Evolutionary conservation across 2,329 filamentous ascomycete genomes (phyloP).

Genomic region (Byssothecium circinans): DNA sequence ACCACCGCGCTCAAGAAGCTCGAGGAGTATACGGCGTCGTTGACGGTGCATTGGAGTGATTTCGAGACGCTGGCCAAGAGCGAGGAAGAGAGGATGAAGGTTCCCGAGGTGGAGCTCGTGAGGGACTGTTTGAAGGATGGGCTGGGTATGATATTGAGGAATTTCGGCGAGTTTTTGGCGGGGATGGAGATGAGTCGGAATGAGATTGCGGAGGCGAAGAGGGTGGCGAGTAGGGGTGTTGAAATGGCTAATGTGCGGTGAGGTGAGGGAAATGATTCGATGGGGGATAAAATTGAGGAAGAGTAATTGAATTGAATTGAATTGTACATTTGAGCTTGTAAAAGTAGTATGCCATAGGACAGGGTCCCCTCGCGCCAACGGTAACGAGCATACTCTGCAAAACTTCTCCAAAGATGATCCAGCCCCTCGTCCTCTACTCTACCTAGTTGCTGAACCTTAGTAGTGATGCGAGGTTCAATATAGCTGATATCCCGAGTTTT

Average conservation of each 20-base stretch:
- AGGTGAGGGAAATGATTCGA: not conserved
- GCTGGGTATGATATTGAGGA: slow-evolving; percentile 65
- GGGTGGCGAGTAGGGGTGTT: slow-evolving; percentile 21
- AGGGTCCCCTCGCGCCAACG: no score
- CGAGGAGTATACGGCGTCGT: slow-evolving; percentile 63
- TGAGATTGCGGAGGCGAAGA: slow-evolving; percentile 67
- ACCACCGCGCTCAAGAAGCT: slow-evolving; percentile 69
- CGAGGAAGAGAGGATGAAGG: slow-evolving; percentile 47
- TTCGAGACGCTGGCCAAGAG: slow-evolving; percentile 55
- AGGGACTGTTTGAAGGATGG: slow-evolving; percentile 65
- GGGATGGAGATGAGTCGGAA: slow-evolving; percentile 69
- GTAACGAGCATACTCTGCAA: no score
- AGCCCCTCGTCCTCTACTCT: no score
- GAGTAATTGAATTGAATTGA: no score
- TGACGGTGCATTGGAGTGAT: slow-evolving; percentile 79
- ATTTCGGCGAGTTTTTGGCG: slow-evolving; percentile 73
- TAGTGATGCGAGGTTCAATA: no score
- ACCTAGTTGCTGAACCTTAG: no score
- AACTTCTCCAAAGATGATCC: no score
- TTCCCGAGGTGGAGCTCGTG: slow-evolving; percentile 71
- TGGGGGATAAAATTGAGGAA: not conserved
- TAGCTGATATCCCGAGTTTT: no score
- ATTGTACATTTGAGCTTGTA: no score
- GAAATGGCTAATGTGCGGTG: slow-evolving; percentile 24
- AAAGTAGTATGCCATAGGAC: not conserved